Percentiles rank a stretch among this genome's conserved stretches.
These are phyloP conservation scores for Populus hybrid DNA, from an alignment of 441 rosid genomes.

Conservation along the genomic window DNA sequence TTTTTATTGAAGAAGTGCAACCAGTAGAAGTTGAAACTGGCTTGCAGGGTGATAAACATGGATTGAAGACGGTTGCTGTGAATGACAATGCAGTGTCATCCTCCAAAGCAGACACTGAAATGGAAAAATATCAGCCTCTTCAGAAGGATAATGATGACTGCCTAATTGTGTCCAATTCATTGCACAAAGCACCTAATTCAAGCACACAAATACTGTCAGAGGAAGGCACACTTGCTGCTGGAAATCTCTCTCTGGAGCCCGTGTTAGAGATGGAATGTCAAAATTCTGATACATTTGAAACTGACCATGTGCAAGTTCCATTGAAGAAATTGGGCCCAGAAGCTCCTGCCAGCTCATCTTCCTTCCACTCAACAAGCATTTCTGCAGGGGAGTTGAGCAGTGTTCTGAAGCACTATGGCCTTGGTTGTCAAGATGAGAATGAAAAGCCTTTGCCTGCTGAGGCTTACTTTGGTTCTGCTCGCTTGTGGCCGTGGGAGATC, in stretches of 20 bases:
- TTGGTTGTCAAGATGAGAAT: conserved; percentile 30
- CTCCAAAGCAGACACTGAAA: conserved; percentile 19
- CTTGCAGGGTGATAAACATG: conserved; percentile 18
- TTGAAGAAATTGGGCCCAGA: conserved; percentile 20
- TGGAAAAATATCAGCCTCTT: conserved; percentile 20
- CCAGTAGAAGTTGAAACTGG: conserved; percentile 4
- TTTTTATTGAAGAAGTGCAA: conserved; percentile 18
- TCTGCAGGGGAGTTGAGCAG: conserved; percentile 36
- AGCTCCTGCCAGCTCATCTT: conserved; percentile 13
- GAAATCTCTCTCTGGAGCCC: conserved; percentile 11
- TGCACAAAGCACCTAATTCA: conserved; percentile 18
- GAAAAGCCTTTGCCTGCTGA: conserved; percentile 28
- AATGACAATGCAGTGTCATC: conserved; percentile 14
- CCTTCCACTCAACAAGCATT: conserved; percentile 23
- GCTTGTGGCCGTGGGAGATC: conserved; percentile 57
- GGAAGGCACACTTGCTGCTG: conserved; percentile 13
- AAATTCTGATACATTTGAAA: conserved; percentile 23
- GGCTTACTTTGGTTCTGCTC: conserved; percentile 47
- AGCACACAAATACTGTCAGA: conserved; percentile 13
- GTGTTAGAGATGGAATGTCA: conserved; percentile 16
- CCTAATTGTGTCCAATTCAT: conserved; percentile 14
- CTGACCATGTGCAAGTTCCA: conserved; percentile 14
- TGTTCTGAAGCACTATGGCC: conserved; percentile 48
- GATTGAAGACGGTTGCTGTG: conserved; percentile 11
- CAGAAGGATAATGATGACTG: conserved; percentile 11